These are phyloP conservation scores for Diplodia seriata DNA, from an alignment of 2,329 filamentous ascomycete genomes.

Conservation along the genomic window DNA sequence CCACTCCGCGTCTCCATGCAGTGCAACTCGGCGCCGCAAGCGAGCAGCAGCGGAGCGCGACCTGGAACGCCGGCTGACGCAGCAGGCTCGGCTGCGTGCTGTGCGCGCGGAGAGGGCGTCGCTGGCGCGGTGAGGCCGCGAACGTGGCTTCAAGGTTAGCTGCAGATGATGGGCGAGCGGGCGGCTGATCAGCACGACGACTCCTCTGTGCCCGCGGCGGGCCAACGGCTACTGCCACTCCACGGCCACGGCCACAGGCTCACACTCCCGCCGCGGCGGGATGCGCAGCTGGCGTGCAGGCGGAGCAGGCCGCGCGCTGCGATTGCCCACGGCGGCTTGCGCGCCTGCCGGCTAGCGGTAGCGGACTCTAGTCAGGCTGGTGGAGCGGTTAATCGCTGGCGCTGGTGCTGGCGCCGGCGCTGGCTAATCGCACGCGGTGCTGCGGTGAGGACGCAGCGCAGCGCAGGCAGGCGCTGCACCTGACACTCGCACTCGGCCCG, in stretches of 20 bases:
- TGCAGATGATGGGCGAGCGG: constrained; percentile 31
- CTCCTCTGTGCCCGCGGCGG: constrained; percentile 28
- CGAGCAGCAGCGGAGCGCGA: constrained; percentile 17
- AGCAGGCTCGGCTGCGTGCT: constrained; percentile 20
- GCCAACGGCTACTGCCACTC: constrained; percentile 25
- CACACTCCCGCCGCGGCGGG: constrained; percentile 23
- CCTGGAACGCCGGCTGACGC: constrained; percentile 29
- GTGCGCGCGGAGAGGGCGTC: constrained; percentile 22
- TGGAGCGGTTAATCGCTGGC: constrained; percentile 40
- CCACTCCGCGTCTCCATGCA: constrained; percentile 2
- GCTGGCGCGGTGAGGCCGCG: constrained; percentile 10
- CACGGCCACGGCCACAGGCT: constrained; percentile 14
- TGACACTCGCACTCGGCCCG: constrained; percentile 27
- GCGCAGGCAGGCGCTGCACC: constrained; percentile 16
- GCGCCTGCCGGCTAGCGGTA: constrained; percentile 43
- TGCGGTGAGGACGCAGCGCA: constrained; percentile 36
- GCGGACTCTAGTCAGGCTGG: constrained; percentile 1
- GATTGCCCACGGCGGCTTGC: constrained; percentile 37
- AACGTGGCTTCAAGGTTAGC: constrained; percentile 32
- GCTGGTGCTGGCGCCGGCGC: constrained; percentile 36
- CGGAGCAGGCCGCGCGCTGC: constrained; percentile 39
- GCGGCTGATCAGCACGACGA: constrained; percentile 28
- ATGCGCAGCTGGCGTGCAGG: not conserved
- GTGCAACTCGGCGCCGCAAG: constrained; percentile 26
- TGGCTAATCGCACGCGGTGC: constrained; percentile 36